Evolutionary conservation across 106 monocot species (phyloP).

Genomic region (Triglochin maritima): DNA sequence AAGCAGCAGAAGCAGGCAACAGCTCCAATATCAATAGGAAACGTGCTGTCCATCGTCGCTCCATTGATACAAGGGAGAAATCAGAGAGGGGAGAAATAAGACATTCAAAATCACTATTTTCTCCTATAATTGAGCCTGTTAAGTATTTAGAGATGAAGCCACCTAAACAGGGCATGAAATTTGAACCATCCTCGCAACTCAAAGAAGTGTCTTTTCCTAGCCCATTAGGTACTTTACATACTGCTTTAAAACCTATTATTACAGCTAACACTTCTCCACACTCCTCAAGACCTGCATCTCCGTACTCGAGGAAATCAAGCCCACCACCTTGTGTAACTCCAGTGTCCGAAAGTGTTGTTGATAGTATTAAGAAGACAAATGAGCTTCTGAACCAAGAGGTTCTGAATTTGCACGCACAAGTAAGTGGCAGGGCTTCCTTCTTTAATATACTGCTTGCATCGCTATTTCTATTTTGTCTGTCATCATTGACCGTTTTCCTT

Average conservation of each 20-base stretch:
- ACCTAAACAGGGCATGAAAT: conserved; percentile 28
- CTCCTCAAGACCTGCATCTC: conserved; percentile 34
- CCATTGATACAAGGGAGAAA: conserved; percentile 41
- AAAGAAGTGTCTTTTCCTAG: conserved; percentile 51
- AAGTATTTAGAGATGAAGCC: conserved; percentile 23
- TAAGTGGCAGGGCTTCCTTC: background rate
- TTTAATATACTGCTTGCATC: background rate
- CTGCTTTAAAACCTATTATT: conserved; percentile 39
- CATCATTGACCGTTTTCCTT: background rate
- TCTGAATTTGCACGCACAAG: conserved; percentile 39
- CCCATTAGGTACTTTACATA: conserved; percentile 30
- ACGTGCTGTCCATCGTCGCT: conserved; percentile 31
- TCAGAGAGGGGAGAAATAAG: conserved; percentile 29
- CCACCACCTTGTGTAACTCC: conserved; percentile 26
- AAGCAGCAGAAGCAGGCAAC: conserved; percentile 28
- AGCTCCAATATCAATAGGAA: conserved; percentile 18
- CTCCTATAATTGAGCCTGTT: conserved; percentile 17
- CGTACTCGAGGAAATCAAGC: conserved; percentile 38
- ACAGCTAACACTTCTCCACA: conserved; percentile 25
- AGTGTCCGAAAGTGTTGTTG: conserved; percentile 22
- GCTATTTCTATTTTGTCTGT: background rate
- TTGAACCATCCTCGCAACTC: conserved; percentile 27
- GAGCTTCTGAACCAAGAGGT: conserved; percentile 44
- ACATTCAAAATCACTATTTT: conserved; percentile 38
- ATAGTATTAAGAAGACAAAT: conserved; percentile 37